Percentiles rank a stretch among this genome's conserved stretches.
phyloP scores from a whole-genome alignment of 768 basidiomycete genomes.

The Trametes cingulata region DNA sequence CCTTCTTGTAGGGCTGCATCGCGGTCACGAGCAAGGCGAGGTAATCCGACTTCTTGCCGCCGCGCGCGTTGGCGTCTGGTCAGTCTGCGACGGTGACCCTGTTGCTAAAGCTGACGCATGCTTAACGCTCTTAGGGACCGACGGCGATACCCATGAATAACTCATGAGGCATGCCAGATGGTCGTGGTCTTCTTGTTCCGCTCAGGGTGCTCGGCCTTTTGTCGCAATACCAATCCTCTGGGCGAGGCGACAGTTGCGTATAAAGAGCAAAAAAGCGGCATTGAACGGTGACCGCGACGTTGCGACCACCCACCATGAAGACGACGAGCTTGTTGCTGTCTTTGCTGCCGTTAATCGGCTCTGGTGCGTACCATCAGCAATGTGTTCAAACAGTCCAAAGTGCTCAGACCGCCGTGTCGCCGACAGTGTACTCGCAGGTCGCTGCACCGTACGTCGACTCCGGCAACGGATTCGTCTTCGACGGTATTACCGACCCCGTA shows the following conservation, averaged over 20 bases:
- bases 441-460: constrained; percentile 49
- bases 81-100: background rate
- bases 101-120: background rate
- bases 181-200: background rate
- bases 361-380: constrained; percentile 34
- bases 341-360: constrained; percentile 42
- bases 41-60: constrained; percentile 30
- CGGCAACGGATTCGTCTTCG: constrained; percentile 57
- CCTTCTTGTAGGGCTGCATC: background rate
- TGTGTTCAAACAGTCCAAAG: background rate
- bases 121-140: background rate
- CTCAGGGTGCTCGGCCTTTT: constrained; percentile 17
- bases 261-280: constrained; percentile 2
- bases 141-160: constrained; percentile 11
- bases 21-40: constrained; percentile 27
- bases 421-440: constrained; percentile 44
- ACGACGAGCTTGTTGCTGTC: constrained; percentile 30
- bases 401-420: background rate
- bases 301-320: constrained; percentile 20
- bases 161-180: constrained; percentile 12
- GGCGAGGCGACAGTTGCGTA: background rate
- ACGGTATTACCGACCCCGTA: constrained; percentile 35
- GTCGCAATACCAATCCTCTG: constrained; percentile 14
- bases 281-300: constrained; percentile 1
- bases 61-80: background rate